Evolutionary conservation across 192 early-diverging fungal genomes (phyloP).

Genomic region (Backusella circina): DNA sequence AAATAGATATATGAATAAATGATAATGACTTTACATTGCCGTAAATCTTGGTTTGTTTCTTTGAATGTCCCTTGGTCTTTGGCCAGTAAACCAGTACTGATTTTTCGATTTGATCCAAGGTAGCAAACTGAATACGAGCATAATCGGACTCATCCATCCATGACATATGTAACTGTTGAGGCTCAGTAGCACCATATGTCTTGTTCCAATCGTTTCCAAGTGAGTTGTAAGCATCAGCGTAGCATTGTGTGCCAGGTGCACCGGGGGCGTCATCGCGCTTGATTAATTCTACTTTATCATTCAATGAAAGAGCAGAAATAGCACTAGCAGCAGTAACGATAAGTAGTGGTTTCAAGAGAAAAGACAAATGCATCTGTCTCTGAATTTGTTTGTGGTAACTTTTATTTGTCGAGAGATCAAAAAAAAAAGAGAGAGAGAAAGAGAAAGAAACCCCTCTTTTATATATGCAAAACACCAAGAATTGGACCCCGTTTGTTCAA

Average conservation of each 20-base stretch:
- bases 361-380: not conserved
- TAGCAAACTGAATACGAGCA: slow-evolving; percentile 32
- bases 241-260: slow-evolving; percentile 11
- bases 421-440: not conserved
- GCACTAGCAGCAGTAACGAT: not conserved
- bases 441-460: not conserved
- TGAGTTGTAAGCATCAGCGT: slow-evolving; percentile 16
- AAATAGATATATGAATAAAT: not conserved
- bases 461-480: not conserved
- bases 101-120: not conserved
- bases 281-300: not conserved
- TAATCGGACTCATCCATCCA: slow-evolving; percentile 18
- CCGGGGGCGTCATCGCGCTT: not conserved
- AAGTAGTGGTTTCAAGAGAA: not conserved
- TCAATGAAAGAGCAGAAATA: not conserved
- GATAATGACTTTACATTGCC: not conserved
- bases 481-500: not conserved
- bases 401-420: not conserved
- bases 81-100: slow-evolving; percentile 29
- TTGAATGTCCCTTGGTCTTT: not conserved
- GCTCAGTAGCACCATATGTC: slow-evolving; percentile 23
- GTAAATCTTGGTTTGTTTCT: not conserved
- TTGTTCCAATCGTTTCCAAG: slow-evolving; percentile 24
- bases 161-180: slow-evolving; percentile 34
- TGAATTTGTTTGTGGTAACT: not conserved